These are phyloP conservation scores for Daldinia grandis DNA, from an alignment of 495 filamentous ascomycete genomes.

Conservation along the genomic window DNA sequence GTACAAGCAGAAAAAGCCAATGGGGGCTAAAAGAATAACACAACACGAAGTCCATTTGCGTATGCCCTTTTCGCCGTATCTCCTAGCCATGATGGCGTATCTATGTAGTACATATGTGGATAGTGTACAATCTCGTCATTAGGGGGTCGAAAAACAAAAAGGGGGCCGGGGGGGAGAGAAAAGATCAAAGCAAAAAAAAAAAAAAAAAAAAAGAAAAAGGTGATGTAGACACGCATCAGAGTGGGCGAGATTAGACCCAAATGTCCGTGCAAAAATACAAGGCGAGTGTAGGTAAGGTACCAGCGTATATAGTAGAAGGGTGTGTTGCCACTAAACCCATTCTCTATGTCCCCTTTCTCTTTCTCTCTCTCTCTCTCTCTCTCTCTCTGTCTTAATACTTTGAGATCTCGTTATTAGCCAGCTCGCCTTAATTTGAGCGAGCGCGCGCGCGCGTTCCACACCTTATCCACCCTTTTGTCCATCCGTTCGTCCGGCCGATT, in stretches of 20 bases:
- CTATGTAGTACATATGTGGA: constrained; percentile 13
- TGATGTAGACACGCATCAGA: constrained; percentile 21
- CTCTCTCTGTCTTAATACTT: constrained; percentile 3
- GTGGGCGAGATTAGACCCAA: constrained; percentile 12
- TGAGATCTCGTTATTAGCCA: constrained; percentile 34
- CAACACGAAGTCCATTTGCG: constrained; percentile 11
- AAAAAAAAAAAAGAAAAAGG: background rate
- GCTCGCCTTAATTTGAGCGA: constrained; percentile 6
- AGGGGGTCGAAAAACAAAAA: background rate
- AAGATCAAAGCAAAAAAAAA: background rate
- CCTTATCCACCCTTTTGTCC: constrained; percentile 26
- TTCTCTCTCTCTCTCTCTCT: background rate
- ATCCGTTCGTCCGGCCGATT: constrained; percentile 39
- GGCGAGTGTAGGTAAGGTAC: background rate
- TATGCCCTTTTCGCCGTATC: constrained; percentile 22
- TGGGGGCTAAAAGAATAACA: background rate
- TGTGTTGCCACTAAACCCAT: background rate
- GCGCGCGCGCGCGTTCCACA: constrained; percentile 18
- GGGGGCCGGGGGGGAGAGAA: background rate
- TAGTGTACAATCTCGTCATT: constrained; percentile 28
- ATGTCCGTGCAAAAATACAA: constrained; percentile 16
- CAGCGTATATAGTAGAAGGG: background rate
- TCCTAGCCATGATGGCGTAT: background rate
- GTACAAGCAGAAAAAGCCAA: background rate
- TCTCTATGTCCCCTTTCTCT: background rate